Base-by-base conservation (phyloP, 2,329 filamentous ascomycete species). In the Aquanectria penicillioides region DNA sequence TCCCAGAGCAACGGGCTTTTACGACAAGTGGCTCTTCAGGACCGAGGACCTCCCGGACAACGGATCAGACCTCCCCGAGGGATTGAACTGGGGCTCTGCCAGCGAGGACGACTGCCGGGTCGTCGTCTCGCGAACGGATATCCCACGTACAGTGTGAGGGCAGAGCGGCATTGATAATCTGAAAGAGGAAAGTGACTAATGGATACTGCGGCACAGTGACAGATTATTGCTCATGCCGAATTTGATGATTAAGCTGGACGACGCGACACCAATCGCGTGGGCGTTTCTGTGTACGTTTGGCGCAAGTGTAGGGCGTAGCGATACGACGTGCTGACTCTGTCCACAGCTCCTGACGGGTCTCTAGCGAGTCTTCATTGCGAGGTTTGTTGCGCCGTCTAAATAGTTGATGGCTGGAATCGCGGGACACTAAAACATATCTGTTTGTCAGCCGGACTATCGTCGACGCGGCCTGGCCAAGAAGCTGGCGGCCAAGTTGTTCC, bases 401-500 rank as follows among this genome's bases (percentile, higher is more conserved):
- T n/a, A n/a, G n/a, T n/a, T n/a, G n/a, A n/a, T n/a, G n/a, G n/a
- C n/a, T n/a, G n/a, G n/a, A n/a, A n/a, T n/a, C n/a, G n/a, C n/a
- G n/a, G n/a, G n/a, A n/a, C 12, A n/a, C 40, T 3, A 4, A 22
- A 31, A 28, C 1, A 20, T 10, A 15, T 5, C 10, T n/a, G 13
- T 3, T 23, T 9, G 25, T 7, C 8, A 83, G 79, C 79, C 83
- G 36, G 68, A 78, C 2, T 89, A 85, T 64, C 83, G 89, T 25
- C 83, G 87, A 0, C 80, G 76, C 36, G 89, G 89, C 0, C 74
- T 92, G 25, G 89, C 88, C 2, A 90, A 88, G 70, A 78, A 80
- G 0, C 75, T 92, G 4, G 83, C 84, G 1, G 75, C 79, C 20
- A 89, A 83, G 69, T 71, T 91, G 3, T 80, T 91, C 40, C 76